Evolutionary conservation across 2,329 filamentous ascomycete genomes (phyloP), one percentile per base, ranked within the genome.

Genomic region (Ophiostoma himal-ulmi): DNA sequence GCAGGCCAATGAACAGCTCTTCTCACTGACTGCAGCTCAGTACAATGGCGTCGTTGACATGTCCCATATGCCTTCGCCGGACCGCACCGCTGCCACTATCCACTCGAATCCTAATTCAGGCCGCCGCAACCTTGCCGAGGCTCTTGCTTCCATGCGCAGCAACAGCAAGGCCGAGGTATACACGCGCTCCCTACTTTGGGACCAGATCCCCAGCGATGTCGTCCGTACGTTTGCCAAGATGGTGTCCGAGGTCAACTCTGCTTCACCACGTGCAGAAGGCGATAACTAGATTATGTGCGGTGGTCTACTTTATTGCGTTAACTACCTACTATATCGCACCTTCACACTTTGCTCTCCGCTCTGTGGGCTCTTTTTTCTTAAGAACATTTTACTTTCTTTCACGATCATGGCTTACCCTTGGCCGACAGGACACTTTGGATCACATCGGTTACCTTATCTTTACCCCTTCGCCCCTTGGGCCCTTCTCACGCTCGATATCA

Each of bases 201-300:
- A 97, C 77, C 92, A 94, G 80, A 94, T 98, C 75, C 94, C 95
- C 17, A 86, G 88, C 75, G 93, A 98, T 74, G 93, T 98, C 67
- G 93, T 99, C 69, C 88, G 89, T 75, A 93, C 94, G 78, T 98
- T 98, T 83, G 92, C 91, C 76, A 91, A 92, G 80, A 93, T 96
- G 86, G 91, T 97, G 75, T 88, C 91, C 74, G 91, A 95, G 77
- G 90, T 86, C 80, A 89, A 85, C 80, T 82, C 73, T 8, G 68
- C 69, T 3, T 70, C 71, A 8, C 70, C 69, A 1, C 66, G 30
- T 26, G 44, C 68, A 5, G 66, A 67, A 13, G 41, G 67, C 69
- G 67, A 72, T 68, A 72, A 69, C 11, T 60, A 34, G 67, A 41
- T 5, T 26, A 22, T 26, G 4, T 14, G 65, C 39, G 39, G 11